Base-by-base conservation (phyloP, 306 rosid genomes). In the Aeschynomene evenia region DNA sequence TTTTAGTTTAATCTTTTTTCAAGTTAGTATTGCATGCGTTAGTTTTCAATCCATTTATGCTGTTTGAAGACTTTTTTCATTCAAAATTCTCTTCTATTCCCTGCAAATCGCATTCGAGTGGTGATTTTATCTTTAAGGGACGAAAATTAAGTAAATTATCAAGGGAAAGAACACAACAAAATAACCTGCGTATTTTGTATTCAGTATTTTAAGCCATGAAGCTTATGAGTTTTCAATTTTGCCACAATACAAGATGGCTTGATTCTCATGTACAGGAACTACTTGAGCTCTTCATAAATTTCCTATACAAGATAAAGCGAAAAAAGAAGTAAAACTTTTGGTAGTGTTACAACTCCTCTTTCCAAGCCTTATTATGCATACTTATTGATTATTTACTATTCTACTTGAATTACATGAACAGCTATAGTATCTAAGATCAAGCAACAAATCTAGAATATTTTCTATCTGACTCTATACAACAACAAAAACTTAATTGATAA, bases 401-500 rank as follows among this genome's bases (percentile, higher is more conserved):
- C n/a, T n/a, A n/a, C n/a, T n/a, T n/a, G n/a, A n/a, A n/a, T n/a
- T n/a, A 53, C 36, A 28, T 42, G 40, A 36, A 23, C 36, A 81
- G 61, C 46, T 43, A 34, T 64, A 55, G 20, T 29, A 48, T 57
- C 8, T 39, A 1, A 56, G 75, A 53, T 31, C 57, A 56, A 73
- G 62, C 61, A n/a, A 79, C 68, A 71, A 68, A 6, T 12, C 26
- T 36, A 74, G 53, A 26, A 61, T 86, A 95, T 92, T 91, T 83
- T 78, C 80, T 80, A 79, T 77, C 81, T 2, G 92, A 87, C 81
- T 88, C 31, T 28, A 5, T 28, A 3, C 31, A 28, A 28, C 31
- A 28, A 91, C 84, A 81, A 88, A 90, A 82, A 84, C 95, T 52
- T 88, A 95, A 40, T 95, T 53, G 97, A 86, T 33, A 91, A 75